Base-by-base conservation (phyloP, 305 asterid genomes). In the Rubia balearica region DNA sequence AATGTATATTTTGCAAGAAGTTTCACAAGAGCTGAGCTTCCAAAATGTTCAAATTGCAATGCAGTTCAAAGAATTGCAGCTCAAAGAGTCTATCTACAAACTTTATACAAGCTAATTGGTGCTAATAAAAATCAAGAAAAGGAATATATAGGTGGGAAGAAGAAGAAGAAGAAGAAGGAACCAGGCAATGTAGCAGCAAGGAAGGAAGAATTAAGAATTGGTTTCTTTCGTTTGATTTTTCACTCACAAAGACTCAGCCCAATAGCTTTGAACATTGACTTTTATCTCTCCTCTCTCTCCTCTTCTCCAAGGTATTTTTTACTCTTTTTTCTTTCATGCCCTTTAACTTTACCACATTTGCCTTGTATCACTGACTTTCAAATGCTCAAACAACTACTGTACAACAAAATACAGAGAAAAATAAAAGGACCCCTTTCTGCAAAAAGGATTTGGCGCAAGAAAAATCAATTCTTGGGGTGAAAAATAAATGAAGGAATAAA, bases 211-310 rank as follows among this genome's bases (percentile, higher is more conserved):
- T 40, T 45, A 56, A 40, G 56, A 68, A 80, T 67, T 76, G 75
- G 22, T 51, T 84, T 79, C 80, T 66, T 63, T 64, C 57, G 57
- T 75, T 81, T 87, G 86, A 81, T 74, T 77, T 74, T 77, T 82
- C 27, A 68, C 76, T 51, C 57, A 51, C 57, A 51, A 51, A 51
- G 57, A 51, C 57, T 65, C 75, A 75, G 87, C 87, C 69, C 80
- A 64, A 74, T 69, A 60, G 85, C 75, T 77, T 87, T 84, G 93
- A 87, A 85, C 70, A 81, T 89, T 87, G 91, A 87, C 96, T 82
- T 56, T 33, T 79, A 78, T 73, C 71, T 71, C 74, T 75, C 67
- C 7, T 43, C 49, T 4, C 59, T 38, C 55, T 66, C 22, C 55
- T 51, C 19, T 30, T 55, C 16, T 49, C 56, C 56, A 49, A 49